Evolutionary conservation across 345 rosid species (phyloP).

Genomic region (Eutrema japonicum): DNA sequence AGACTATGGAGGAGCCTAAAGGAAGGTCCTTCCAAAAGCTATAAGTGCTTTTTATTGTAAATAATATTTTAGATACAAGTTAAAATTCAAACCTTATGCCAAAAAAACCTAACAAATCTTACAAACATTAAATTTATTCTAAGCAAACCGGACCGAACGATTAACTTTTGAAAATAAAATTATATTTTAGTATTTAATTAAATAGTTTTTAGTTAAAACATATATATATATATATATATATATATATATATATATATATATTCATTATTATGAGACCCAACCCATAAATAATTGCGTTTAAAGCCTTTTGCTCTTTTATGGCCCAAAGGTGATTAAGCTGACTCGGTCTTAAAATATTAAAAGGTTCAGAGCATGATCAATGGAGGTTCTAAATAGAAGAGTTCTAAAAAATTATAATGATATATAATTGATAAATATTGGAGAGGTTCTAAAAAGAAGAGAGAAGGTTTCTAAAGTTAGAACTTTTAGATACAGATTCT

Average conservation of each 20-base stretch:
- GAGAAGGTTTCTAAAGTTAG: too few relatives aligned
- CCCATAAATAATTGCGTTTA: not conserved
- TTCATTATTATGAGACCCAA: not conserved
- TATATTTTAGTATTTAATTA: not conserved
- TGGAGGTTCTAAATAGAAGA: too few relatives aligned
- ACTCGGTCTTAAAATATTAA: not conserved
- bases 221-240: not conserved
- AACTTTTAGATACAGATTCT: too few relatives aligned
- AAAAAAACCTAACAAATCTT: not conserved
- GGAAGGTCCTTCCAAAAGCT: constrained; percentile 6
- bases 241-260: not conserved
- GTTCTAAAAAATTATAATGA: too few relatives aligned
- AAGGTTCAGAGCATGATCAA: too few relatives aligned
- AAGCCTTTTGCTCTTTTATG: constrained; percentile 7
- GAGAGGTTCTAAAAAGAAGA: too few relatives aligned
- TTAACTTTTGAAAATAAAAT: not conserved
- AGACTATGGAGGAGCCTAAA: constrained; percentile 2
- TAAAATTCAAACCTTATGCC: not conserved
- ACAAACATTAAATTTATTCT: not conserved
- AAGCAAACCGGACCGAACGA: not conserved
- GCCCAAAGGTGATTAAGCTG: constrained; percentile 29
- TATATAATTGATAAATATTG: too few relatives aligned
- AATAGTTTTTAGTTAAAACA: not conserved
- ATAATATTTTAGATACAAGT: not conserved
- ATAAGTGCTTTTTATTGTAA: not conserved